A percentile compares a stretch with the other conserved stretches of the same genome.
Evolutionary conservation across 2,329 filamentous ascomycete species (phyloP).

Genomic region (Periconia macrospinosa): DNA sequence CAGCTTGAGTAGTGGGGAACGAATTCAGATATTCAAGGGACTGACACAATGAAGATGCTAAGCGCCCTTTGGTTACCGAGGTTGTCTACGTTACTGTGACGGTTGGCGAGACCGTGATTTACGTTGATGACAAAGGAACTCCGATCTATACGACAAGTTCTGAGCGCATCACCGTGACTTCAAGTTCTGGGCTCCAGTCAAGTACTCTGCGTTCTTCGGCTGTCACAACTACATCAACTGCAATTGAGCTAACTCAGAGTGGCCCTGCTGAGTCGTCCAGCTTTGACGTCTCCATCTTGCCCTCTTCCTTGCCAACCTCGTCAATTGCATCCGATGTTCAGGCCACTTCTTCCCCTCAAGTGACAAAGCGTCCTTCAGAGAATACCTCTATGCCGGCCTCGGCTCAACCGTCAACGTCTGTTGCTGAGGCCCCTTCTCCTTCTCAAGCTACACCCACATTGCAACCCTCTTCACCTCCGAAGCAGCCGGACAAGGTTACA

Average conservation of each 20-base stretch:
- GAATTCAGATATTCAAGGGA: neutral
- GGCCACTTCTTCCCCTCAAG: slow-evolving; percentile 8
- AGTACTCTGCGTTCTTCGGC: slow-evolving; percentile 8
- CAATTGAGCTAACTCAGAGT: slow-evolving; percentile 5
- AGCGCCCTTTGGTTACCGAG: slow-evolving; percentile 37
- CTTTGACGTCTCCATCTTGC: slow-evolving; percentile 3
- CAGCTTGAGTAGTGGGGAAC: too few relatives aligned
- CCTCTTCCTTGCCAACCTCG: neutral
- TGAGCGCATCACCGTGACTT: slow-evolving; percentile 7
- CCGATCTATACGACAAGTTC: slow-evolving; percentile 30
- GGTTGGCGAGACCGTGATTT: slow-evolving; percentile 33
- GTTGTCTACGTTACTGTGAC: slow-evolving; percentile 33
- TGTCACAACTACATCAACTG: slow-evolving; percentile 3
- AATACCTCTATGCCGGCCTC: neutral
- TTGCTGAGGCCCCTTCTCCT: neutral
- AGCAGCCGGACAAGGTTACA: slow-evolving; percentile 3
- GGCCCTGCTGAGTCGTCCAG: slow-evolving; percentile 10
- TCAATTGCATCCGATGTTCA: slow-evolving; percentile 6
- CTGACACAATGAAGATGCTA: slow-evolving; percentile 25
- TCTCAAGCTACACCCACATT: neutral
- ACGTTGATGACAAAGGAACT: slow-evolving; percentile 32
- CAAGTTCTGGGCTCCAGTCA: slow-evolving; percentile 13
- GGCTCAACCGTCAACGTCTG: neutral
- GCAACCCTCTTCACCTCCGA: neutral
- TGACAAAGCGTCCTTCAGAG: slow-evolving; percentile 6